phyloP scores from a whole-genome alignment of 495 filamentous ascomycete genomes.

The Xylaria curta region DNA sequence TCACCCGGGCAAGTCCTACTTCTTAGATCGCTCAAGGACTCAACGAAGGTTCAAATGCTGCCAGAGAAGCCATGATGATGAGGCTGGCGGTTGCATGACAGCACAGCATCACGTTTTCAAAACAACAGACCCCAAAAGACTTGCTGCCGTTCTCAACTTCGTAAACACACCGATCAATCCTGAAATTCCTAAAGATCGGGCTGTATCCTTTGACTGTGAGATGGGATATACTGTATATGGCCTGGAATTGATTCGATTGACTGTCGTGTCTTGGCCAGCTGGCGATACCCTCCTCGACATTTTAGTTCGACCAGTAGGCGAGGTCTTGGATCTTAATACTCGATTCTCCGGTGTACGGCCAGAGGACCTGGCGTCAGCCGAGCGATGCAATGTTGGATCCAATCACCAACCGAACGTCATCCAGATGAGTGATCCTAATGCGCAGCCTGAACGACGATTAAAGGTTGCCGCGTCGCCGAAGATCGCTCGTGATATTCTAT shows the following conservation, averaged over 20 bases:
- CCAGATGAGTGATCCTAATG: slow-evolving; percentile 16
- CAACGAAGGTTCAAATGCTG: slow-evolving; percentile 77
- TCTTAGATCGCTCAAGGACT: slow-evolving; percentile 54
- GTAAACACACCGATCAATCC: slow-evolving; percentile 71
- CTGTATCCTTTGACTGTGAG: slow-evolving; percentile 90
- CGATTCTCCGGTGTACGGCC: slow-evolving; percentile 84
- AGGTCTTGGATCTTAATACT: slow-evolving; percentile 88
- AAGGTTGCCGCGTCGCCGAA: slow-evolving; percentile 73
- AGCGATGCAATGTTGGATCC: slow-evolving; percentile 56
- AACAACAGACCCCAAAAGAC: slow-evolving; percentile 71
- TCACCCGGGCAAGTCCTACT: slow-evolving; percentile 72
- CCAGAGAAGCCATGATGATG: slow-evolving; percentile 67
- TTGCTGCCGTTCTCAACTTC: slow-evolving; percentile 82
- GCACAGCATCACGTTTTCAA: slow-evolving; percentile 86
- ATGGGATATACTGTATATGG: slow-evolving; percentile 94
- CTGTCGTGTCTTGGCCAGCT: slow-evolving; percentile 83
- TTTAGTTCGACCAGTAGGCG: slow-evolving; percentile 82
- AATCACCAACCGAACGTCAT: slow-evolving; percentile 26
- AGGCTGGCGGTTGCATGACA: slow-evolving; percentile 71
- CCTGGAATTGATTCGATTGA: slow-evolving; percentile 86
- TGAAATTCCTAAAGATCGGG: slow-evolving; percentile 46
- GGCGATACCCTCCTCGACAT: slow-evolving; percentile 80
- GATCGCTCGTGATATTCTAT: slow-evolving; percentile 74
- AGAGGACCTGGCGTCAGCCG: slow-evolving; percentile 73
- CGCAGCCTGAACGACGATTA: slow-evolving; percentile 46